Conservation (phyloP, 495 filamentous ascomycete genomes). For the Neurospora tetrasperma region DNA sequence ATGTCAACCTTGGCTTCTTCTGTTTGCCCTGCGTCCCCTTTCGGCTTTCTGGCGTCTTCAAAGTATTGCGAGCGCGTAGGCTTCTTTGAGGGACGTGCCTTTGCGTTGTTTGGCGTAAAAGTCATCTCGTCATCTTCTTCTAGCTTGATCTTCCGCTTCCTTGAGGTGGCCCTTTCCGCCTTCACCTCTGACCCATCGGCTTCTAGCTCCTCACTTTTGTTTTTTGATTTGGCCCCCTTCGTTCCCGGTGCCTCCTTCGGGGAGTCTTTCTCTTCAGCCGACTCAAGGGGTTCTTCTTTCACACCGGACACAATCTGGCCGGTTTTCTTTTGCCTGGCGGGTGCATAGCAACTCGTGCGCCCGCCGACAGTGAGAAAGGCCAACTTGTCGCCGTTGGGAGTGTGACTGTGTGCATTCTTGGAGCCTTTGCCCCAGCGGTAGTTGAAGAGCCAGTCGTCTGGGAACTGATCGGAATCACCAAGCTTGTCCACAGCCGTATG, state of each 20-base stretch:
- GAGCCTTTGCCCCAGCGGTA: conserved; percentile 87
- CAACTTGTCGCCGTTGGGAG: conserved; percentile 80
- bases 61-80: conserved; percentile 2
- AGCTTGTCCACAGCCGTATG: conserved; percentile 65
- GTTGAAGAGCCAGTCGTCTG: conserved; percentile 84
- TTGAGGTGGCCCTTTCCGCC: conserved; percentile 5
- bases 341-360: conserved; percentile 79
- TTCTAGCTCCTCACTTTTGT: conserved; percentile 3
- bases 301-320: conserved; percentile 23
- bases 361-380: conserved; percentile 78
- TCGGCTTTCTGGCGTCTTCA: conserved; percentile 5
- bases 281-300: conserved; percentile 25
- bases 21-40: conserved; percentile 5
- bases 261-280: conserved; percentile 15
- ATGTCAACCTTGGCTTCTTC: conserved; percentile 1
- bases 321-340: conserved; percentile 72
- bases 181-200: conserved; percentile 2
- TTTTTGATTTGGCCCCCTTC: conserved; percentile 7
- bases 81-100: conserved; percentile 20
- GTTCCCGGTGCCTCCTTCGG: conserved; percentile 18
- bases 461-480: conserved; percentile 75
- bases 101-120: background rate
- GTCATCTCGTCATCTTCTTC: background rate
- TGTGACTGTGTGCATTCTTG: conserved; percentile 51
- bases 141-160: conserved; percentile 5